Conservation (phyloP, 768 basidiomycete species). For the Chalciporus pseudorubinellus region DNA sequence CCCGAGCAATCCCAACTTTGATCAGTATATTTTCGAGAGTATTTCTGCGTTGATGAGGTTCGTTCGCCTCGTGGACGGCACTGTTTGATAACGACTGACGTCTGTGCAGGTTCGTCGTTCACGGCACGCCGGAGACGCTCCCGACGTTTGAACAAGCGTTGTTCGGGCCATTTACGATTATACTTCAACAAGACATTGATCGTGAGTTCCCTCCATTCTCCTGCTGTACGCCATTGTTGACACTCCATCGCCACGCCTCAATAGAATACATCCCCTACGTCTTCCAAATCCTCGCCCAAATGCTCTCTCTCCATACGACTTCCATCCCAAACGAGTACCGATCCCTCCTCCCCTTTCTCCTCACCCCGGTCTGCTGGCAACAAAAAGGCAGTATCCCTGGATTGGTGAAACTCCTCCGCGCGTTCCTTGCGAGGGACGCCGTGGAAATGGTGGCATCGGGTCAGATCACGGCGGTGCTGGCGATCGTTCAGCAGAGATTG, state of each 20-base stretch:
- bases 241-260: not conserved
- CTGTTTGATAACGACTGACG: not conserved
- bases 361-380: constrained; percentile 86
- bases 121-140: constrained; percentile 63
- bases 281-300: constrained; percentile 95
- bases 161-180: constrained; percentile 83
- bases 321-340: constrained; percentile 77
- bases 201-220: constrained; percentile 47
- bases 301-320: constrained; percentile 76
- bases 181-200: constrained; percentile 90
- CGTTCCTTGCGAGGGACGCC: constrained; percentile 75
- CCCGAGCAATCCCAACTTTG: constrained; percentile 96
- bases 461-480: constrained; percentile 77
- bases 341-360: constrained; percentile 72
- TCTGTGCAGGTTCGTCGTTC: constrained; percentile 70
- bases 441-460: constrained; percentile 62
- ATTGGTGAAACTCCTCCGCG: constrained; percentile 81
- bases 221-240: not conserved
- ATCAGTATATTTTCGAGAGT: constrained; percentile 96
- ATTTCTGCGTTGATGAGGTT: constrained; percentile 91
- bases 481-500: constrained; percentile 86
- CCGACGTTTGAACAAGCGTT: constrained; percentile 75
- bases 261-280: constrained; percentile 93
- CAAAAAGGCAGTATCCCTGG: constrained; percentile 95
- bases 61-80: not conserved